Conservation (phyloP, 768 basidiomycete species). For the Rhizopogon sp. region DNA sequence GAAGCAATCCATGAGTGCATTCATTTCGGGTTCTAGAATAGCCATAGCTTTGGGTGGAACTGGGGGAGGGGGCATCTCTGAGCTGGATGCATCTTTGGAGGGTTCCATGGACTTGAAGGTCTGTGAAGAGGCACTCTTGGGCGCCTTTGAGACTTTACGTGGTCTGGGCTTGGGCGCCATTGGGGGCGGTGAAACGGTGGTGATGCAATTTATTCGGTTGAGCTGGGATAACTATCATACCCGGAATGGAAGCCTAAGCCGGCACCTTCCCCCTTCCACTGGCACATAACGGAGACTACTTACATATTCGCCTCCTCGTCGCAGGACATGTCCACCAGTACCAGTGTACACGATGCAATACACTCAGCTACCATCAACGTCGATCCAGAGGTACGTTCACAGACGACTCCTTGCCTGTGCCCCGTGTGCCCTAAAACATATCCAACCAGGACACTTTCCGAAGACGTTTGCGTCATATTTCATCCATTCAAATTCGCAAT, state of each 20-base stretch:
- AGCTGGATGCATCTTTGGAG: conserved; percentile 27
- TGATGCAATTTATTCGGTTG: too few relatives aligned
- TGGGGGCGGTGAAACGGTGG: too few relatives aligned
- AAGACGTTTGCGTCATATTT: conserved; percentile 72
- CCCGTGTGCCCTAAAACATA: background rate
- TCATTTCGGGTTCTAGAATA: conserved; percentile 63
- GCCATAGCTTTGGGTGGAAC: conserved; percentile 32
- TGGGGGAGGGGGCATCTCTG: conserved; percentile 51
- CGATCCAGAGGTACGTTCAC: background rate
- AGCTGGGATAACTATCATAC: background rate
- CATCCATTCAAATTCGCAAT: conserved; percentile 71
- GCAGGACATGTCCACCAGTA: conserved; percentile 15
- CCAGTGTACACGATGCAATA: conserved; percentile 10
- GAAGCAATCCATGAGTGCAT: conserved; percentile 50
- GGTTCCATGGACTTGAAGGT: conserved; percentile 12
- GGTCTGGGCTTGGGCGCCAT: conserved; percentile 44
- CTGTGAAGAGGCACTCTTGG: conserved; percentile 13
- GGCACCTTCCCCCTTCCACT: background rate
- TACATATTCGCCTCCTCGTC: too few relatives aligned
- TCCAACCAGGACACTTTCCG: conserved; percentile 28
- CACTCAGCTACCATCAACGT: conserved; percentile 7
- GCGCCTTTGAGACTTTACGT: conserved; percentile 23
- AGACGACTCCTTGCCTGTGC: background rate
- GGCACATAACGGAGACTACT: too few relatives aligned
- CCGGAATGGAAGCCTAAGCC: conserved; percentile 20